Conservation (phyloP, 768 basidiomycete genomes). For the Strobilomyces echinocephalus region DNA sequence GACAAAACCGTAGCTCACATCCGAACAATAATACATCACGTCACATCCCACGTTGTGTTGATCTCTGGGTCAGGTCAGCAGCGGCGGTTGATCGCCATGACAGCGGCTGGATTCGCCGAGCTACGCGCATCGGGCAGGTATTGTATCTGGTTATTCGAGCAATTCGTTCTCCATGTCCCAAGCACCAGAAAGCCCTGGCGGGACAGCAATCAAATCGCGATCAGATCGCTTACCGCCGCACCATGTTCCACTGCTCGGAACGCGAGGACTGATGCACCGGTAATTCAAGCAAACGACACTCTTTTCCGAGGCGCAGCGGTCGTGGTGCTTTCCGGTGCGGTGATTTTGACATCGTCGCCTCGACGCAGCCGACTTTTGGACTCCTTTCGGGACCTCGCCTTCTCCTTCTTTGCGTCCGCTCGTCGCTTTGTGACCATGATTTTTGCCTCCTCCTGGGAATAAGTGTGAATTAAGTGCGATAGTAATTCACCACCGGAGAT, state of each 20-base stretch:
- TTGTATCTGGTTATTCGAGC: constrained; percentile 9
- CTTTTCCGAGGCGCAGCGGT: constrained; percentile 28
- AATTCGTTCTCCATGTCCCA: constrained; percentile 10
- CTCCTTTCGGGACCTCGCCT: constrained; percentile 31
- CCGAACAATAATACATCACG: neutral
- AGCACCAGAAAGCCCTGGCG: neutral
- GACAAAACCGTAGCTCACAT: neutral
- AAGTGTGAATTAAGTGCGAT: constrained; percentile 10
- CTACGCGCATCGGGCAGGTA: constrained; percentile 13
- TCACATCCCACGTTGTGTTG: constrained; percentile 3
- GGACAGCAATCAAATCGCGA: constrained; percentile 17
- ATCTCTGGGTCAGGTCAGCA: constrained; percentile 10
- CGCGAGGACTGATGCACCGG: constrained; percentile 17
- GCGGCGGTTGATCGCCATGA: constrained; percentile 18
- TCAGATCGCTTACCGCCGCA: constrained; percentile 21
- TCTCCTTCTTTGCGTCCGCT: constrained; percentile 37
- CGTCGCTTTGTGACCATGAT: constrained; percentile 34
- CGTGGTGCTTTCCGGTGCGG: constrained; percentile 6
- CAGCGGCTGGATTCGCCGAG: constrained; percentile 16
- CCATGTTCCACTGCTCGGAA: constrained; percentile 13
- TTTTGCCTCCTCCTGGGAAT: constrained; percentile 40
- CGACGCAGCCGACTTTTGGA: constrained; percentile 11
- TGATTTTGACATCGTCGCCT: constrained; percentile 9
- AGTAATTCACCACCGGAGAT: constrained; percentile 13
- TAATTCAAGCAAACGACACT: constrained; percentile 29